phyloP scores from a whole-genome alignment of 257 asterid genomes.

The Striga asiatica region DNA sequence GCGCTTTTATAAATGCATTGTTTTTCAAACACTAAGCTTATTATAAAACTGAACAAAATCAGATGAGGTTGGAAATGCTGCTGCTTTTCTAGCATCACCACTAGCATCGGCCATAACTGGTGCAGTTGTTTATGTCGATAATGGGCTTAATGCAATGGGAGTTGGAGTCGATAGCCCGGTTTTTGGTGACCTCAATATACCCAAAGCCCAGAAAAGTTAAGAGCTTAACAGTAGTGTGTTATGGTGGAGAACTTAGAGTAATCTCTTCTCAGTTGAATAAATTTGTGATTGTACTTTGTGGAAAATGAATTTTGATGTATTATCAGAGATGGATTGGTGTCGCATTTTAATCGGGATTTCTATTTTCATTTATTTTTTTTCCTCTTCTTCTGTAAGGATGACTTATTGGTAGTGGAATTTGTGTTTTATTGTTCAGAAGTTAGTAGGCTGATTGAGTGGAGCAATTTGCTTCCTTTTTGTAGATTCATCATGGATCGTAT shows the following conservation, averaged over 20 bases:
- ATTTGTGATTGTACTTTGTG: not conserved
- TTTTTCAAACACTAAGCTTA: no score
- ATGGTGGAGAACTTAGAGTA: not conserved
- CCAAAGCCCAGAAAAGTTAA: constrained; percentile 40
- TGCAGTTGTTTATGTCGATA: constrained; percentile 62
- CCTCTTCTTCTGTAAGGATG: no score
- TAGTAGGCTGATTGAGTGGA: no score
- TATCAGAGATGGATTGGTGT: no score
- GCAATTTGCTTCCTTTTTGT: no score
- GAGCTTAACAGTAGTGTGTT: not conserved
- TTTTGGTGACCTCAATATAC: constrained; percentile 46
- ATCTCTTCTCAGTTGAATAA: constrained; percentile 20
- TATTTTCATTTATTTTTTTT: no score
- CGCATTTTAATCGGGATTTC: no score
- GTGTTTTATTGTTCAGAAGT: no score
- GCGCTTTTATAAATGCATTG: no score
- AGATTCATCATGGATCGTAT: no score
- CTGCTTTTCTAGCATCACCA: constrained; percentile 73
- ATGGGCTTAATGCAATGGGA: constrained; percentile 81
- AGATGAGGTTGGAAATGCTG: constrained; percentile 80
- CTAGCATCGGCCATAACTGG: constrained; percentile 83
- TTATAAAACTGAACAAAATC: constrained; percentile 20
- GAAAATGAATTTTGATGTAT: no score
- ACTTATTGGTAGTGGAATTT: no score
- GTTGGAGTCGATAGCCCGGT: constrained; percentile 82